These are phyloP conservation scores for Lobosporangium transversale DNA, from an alignment of 192 early-diverging fungal genomes.

Conservation along the genomic window DNA sequence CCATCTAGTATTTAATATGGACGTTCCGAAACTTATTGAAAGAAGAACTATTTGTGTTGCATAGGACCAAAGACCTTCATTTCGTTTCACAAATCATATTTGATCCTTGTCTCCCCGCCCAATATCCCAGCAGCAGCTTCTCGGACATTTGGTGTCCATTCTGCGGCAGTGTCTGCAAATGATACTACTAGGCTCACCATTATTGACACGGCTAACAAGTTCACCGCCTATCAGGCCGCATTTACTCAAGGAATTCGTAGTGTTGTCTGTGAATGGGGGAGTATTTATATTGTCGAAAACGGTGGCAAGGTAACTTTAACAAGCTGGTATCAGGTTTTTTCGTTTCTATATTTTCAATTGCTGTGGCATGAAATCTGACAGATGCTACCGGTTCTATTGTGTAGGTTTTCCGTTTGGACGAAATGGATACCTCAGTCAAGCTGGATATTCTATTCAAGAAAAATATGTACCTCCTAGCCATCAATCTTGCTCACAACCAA, in stretches of 20 bases:
- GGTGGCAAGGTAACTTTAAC: slow-evolving; percentile 68
- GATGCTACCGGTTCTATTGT: neutral
- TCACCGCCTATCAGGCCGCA: slow-evolving; percentile 85
- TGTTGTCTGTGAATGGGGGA: slow-evolving; percentile 89
- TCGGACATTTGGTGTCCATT: slow-evolving; percentile 44
- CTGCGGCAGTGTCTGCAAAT: slow-evolving; percentile 40
- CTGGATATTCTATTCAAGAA: slow-evolving; percentile 90
- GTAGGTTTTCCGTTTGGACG: slow-evolving; percentile 82
- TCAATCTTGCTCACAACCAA: slow-evolving; percentile 85
- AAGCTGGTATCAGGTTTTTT: too few relatives aligned
- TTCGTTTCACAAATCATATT: slow-evolving; percentile 78
- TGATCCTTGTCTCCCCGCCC: slow-evolving; percentile 76
- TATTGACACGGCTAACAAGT: slow-evolving; percentile 93
- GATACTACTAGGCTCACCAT: slow-evolving; percentile 74
- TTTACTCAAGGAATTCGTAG: slow-evolving; percentile 76
- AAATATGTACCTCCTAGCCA: slow-evolving; percentile 90
- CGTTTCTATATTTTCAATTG: too few relatives aligned
- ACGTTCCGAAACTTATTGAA: too few relatives aligned
- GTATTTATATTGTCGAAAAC: slow-evolving; percentile 84
- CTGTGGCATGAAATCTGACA: too few relatives aligned
- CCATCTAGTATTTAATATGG: neutral
- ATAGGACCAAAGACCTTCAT: slow-evolving; percentile 71
- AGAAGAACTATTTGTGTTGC: too few relatives aligned
- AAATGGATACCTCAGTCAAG: slow-evolving; percentile 88
- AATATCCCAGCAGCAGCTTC: slow-evolving; percentile 54